These are phyloP conservation scores for Gracilaria gracilis DNA, from an alignment of 23 red algal genomes.

Conservation along the genomic window DNA sequence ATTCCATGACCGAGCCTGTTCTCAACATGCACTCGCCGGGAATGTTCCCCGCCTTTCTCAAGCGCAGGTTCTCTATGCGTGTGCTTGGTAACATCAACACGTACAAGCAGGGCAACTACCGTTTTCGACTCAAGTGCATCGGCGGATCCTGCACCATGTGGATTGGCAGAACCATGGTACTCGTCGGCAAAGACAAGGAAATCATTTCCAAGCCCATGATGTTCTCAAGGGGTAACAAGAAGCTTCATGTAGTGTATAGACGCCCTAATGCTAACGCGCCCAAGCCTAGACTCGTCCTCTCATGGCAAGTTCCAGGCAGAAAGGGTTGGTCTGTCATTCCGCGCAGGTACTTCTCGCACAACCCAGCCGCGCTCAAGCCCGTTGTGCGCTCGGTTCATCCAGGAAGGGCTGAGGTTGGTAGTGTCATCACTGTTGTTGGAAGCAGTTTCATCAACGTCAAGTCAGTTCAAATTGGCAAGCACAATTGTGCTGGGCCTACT, in stretches of 20 bases:
- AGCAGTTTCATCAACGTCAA: conserved; percentile 57
- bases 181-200: conserved; percentile 9
- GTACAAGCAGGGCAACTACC: conserved; percentile 33
- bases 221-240: conserved; percentile 40
- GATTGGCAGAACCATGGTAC: conserved; percentile 25
- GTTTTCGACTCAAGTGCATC: conserved; percentile 44
- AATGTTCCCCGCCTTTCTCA: conserved; percentile 9
- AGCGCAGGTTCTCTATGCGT: conserved; percentile 44
- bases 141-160: conserved; percentile 43
- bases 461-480: conserved; percentile 26
- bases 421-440: conserved; percentile 54
- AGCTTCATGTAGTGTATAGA: conserved; percentile 40
- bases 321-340: conserved; percentile 37
- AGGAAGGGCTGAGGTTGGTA: conserved; percentile 19
- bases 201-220: conserved; percentile 49
- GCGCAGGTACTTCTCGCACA: conserved; percentile 34
- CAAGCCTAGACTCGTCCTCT: conserved; percentile 38
- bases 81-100: conserved; percentile 44
- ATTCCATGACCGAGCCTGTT: conserved; percentile 17
- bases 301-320: conserved; percentile 35
- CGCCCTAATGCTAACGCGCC: neutral
- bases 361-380: conserved; percentile 26
- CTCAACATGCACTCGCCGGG: conserved; percentile 23
- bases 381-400: conserved; percentile 42
- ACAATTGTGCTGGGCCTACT: conserved; percentile 45